phyloP scores from a whole-genome alignment of 768 basidiomycete species.

The Cystofilobasidium capitatum region DNA sequence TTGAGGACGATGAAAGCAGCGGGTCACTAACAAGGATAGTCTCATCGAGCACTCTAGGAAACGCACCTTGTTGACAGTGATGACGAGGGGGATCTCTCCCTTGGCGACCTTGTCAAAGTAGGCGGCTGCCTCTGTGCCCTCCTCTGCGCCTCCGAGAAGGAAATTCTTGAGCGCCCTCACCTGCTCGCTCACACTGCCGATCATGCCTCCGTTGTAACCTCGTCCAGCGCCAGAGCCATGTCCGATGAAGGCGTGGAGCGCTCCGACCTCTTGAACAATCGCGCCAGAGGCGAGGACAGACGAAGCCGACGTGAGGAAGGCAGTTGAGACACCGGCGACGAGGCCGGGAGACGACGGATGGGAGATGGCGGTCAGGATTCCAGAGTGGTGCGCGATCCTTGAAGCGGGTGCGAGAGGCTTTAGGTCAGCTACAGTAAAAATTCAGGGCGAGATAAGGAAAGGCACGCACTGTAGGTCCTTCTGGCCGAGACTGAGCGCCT shows the following conservation, averaged over 20 bases:
- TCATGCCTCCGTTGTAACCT: no score
- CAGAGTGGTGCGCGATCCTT: slow-evolving; percentile 63
- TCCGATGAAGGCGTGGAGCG: slow-evolving; percentile 56
- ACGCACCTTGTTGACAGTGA: slow-evolving; percentile 47
- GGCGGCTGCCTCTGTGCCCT: slow-evolving; percentile 42
- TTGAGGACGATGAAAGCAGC: no score
- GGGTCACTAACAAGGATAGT: neutral
- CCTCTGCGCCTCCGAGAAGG: slow-evolving; percentile 45
- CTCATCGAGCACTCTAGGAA: no score
- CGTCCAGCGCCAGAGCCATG: slow-evolving; percentile 42
- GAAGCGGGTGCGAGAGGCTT: neutral
- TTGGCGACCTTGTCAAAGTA: slow-evolving; percentile 42
- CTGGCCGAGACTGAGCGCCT: slow-evolving; percentile 61
- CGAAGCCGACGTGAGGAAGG: slow-evolving; percentile 52
- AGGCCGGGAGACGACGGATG: slow-evolving; percentile 55
- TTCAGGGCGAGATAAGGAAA: no score
- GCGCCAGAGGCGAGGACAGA: slow-evolving; percentile 56
- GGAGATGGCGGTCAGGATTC: slow-evolving; percentile 60
- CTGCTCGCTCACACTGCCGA: slow-evolving; percentile 40
- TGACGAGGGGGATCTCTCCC: slow-evolving; percentile 54
- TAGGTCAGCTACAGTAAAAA: slow-evolving; percentile 30
- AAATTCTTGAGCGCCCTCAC: slow-evolving; percentile 62
- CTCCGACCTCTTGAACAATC: slow-evolving; percentile 52
- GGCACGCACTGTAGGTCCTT: slow-evolving; percentile 56
- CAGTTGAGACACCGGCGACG: slow-evolving; percentile 54